A percentile compares a stretch with the other conserved stretches of the same genome.
phyloP scores from a whole-genome alignment of 2,329 filamentous ascomycete genomes.

The Helotiales sp. region DNA sequence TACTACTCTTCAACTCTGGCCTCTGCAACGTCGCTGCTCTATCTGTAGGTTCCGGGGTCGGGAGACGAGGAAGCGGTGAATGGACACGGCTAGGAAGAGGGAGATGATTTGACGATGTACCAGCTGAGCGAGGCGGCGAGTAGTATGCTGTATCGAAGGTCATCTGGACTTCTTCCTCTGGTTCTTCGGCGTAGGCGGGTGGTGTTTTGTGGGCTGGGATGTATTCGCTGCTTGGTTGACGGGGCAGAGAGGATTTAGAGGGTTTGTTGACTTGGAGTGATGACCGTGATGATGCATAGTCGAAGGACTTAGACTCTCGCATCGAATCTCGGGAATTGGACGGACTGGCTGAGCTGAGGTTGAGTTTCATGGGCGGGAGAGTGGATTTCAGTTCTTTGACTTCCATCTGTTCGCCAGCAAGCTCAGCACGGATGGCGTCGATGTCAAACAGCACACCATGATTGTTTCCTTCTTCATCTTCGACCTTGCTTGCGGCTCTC shows the following conservation, averaged over 20 bases:
- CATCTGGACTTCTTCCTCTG: slow-evolving; percentile 60
- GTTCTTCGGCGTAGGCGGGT: slow-evolving; percentile 23
- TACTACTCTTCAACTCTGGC: slow-evolving; percentile 45
- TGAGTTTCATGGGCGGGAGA: slow-evolving; percentile 84
- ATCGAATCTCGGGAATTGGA: slow-evolving; percentile 32
- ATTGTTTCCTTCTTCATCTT: slow-evolving; percentile 35
- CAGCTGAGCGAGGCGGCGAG: slow-evolving; percentile 22
- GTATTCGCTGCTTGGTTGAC: slow-evolving; percentile 18
- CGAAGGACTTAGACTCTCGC: slow-evolving; percentile 49
- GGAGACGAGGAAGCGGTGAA: slow-evolving; percentile 4
- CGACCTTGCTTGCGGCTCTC: slow-evolving; percentile 5
- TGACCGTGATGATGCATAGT: slow-evolving; percentile 37
- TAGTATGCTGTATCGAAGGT: slow-evolving; percentile 65
- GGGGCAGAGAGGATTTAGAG: slow-evolving; percentile 19
- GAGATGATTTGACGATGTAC: slow-evolving; percentile 17
- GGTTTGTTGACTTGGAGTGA: slow-evolving; percentile 25
- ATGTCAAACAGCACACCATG: slow-evolving; percentile 81
- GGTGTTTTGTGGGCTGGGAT: slow-evolving; percentile 12
- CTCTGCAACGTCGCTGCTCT: slow-evolving; percentile 25
- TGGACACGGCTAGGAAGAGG: slow-evolving; percentile 8
- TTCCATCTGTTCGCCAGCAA: slow-evolving; percentile 58
- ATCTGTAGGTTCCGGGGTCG: slow-evolving; percentile 14
- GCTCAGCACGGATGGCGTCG: slow-evolving; percentile 85
- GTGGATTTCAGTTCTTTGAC: slow-evolving; percentile 86
- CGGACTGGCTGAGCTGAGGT: slow-evolving; percentile 40